phyloP scores from a whole-genome alignment of 257 asterid genomes.

The Gentiana straminea region DNA sequence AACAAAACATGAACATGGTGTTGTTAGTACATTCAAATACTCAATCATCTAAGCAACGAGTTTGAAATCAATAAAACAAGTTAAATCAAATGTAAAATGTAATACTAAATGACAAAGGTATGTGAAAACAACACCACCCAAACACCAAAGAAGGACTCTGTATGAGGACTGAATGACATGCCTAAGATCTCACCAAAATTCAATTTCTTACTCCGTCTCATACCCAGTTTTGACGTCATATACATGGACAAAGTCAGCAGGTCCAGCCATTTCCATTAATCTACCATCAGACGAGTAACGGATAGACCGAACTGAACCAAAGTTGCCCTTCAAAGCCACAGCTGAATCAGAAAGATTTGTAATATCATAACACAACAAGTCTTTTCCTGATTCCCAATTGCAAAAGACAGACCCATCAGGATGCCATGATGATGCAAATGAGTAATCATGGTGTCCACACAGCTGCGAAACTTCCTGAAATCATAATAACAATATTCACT shows the following conservation, averaged over 20 bases:
- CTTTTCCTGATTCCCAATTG: constrained; percentile 89
- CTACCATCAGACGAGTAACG: constrained; percentile 84
- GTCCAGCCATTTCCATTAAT: constrained; percentile 94
- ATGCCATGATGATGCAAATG: constrained; percentile 96
- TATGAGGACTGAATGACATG: constrained; percentile 77
- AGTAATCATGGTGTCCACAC: constrained; percentile 70
- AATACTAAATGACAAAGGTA: no score
- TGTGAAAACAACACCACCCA: no score
- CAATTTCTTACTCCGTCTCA: constrained; percentile 71
- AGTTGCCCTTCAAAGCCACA: constrained; percentile 60
- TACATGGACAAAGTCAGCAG: constrained; percentile 87
- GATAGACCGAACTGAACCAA: constrained; percentile 85
- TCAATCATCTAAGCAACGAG: no score
- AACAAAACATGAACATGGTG: no score
- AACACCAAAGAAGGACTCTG: constrained; percentile 84
- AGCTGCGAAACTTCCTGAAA: constrained; percentile 45
- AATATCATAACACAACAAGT: constrained; percentile 76
- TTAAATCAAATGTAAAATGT: no score
- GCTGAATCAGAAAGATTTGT: constrained; percentile 57
- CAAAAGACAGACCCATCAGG: constrained; percentile 84
- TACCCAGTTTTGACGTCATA: constrained; percentile 67
- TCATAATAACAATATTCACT: neutral
- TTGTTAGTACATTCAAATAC: no score
- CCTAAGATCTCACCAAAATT: constrained; percentile 96
- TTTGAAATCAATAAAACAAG: no score